phyloP scores from a whole-genome alignment of 495 filamentous ascomycete species.

The Corynascus novoguineensis region DNA sequence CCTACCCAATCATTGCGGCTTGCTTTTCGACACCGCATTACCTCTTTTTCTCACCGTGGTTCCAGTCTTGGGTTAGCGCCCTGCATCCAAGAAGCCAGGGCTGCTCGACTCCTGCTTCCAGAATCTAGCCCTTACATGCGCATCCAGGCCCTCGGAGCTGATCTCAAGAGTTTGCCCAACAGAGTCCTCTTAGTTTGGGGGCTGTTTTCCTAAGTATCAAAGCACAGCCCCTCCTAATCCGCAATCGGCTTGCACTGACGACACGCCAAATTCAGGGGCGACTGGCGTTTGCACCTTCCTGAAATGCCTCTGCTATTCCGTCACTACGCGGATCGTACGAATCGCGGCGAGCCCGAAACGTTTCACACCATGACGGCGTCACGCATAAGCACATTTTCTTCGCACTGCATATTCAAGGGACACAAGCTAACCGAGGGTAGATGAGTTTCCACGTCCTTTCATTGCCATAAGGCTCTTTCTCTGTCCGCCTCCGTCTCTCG shows the following conservation, averaged over 20 bases:
- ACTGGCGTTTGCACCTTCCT: conserved; percentile 7
- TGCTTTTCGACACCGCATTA: conserved; percentile 11
- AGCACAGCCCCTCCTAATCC: too few species aligned
- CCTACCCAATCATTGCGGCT: conserved; percentile 11
- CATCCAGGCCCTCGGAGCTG: too few species aligned
- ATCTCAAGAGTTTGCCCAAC: too few species aligned
- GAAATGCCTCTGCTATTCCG: neutral
- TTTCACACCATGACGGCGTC: neutral
- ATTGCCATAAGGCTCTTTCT: conserved; percentile 1
- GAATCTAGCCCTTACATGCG: neutral
- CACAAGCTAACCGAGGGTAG: neutral
- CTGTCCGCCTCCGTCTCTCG: neutral
- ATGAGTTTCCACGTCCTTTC: neutral
- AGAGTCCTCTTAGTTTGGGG: too few species aligned
- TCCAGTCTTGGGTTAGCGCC: conserved; percentile 18
- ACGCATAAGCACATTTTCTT: neutral
- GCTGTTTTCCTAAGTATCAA: too few species aligned
- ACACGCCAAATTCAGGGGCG: too few species aligned
- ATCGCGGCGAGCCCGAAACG: conserved; percentile 8
- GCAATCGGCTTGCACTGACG: too few species aligned
- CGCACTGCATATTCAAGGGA: neutral
- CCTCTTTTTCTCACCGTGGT: conserved; percentile 16
- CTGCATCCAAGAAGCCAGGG: neutral
- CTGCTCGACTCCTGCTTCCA: neutral
- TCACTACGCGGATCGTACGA: neutral